Evolutionary conservation across 2,329 filamentous ascomycete species (phyloP), one percentile per base, ranked within the genome.

Genomic region (Pestalotiopsis sp.): DNA sequence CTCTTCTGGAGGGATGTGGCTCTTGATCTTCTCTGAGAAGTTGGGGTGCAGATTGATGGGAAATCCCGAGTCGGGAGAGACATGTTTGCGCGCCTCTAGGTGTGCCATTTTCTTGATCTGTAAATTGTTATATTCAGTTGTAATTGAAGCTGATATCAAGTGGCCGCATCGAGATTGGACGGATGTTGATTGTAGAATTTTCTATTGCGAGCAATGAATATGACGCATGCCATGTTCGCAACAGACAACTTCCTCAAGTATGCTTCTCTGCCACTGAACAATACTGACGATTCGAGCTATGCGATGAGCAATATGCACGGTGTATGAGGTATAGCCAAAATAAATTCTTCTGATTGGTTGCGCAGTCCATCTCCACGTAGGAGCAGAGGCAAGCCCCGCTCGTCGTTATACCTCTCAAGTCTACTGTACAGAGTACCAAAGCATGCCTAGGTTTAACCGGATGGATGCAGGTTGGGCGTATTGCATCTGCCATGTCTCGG

Each of bases 41-140:
- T 79, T 73, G 1, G 84, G 83, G 72, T 86, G 84, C 0, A 86
- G 72, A 2, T 79, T 81, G 27, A 81, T 79, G 0, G 84, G 83
- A 41, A 81, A 82, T 1, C 83, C 83, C 1, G 84, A 86, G 71
- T 86, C 84, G 4, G 82, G 80, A 5, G 83, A 86, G 49, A 86
- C 80, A 71, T 85, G 81, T 45, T 85, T 83, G 57, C 79, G 78
- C 4, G 84, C 72, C 75, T 84, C 82, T 4, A 86, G 79, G 61
- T 81, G 74, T 56, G 79, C 80, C 77, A 81, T 80, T 31, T 65
- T 72, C 17, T 3, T 52, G 7, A 9, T 36, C 7, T 36, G 7
- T 36, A 9, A 36, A 36, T 7, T 9, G 31, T 36, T 9, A 36
- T 2, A 36, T 7, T 36, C 31, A 3, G 31, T 36, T 9, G 7